Evolutionary conservation across 164 flowering plant species (phyloP).

Genomic region (grape (Vitis vinifera)): ASM3070453v1 NC_081805.1:4594501-4595000

Average conservation of each 20-base stretch:
- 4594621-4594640: conserved; percentile 81
- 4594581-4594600: conserved; percentile 71
- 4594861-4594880: no score
- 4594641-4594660: conserved; percentile 89
- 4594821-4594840: background rate
- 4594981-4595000: no score
- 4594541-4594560: conserved; percentile 32
- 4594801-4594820: background rate
- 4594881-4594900: no score
- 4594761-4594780: background rate
- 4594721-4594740: background rate
- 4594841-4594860: no score
- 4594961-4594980: no score
- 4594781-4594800: background rate
- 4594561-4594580: conserved; percentile 88
- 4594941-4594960: no score
- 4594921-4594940: no score
- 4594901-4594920: no score
- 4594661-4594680: conserved; percentile 87
- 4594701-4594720: background rate
- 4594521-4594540: background rate
- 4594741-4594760: background rate
- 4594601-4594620: conserved; percentile 69
- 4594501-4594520: background rate
- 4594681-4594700: background rate